Percentiles rank a stretch among this genome's conserved stretches.
phyloP scores from a whole-genome alignment of 495 filamentous ascomycete genomes.

The Penicillium chermesinum region DNA sequence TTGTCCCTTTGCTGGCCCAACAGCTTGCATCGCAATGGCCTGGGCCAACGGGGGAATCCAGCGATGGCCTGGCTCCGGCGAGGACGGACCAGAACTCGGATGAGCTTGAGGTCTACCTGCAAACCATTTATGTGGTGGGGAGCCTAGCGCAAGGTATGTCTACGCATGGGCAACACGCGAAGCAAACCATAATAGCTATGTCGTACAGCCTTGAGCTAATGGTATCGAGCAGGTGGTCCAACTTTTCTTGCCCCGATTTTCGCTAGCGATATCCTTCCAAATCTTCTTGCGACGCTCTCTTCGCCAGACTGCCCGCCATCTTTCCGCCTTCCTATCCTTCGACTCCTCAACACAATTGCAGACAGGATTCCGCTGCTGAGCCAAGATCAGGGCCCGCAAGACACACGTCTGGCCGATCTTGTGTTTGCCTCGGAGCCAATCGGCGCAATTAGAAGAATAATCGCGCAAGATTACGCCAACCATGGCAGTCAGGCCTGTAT shows the following conservation, averaged over 20 bases:
- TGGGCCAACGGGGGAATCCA: too few species aligned
- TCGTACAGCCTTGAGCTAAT: constrained; percentile 14
- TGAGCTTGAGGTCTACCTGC: constrained; percentile 64
- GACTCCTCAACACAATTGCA: constrained; percentile 66
- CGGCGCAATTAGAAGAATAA: constrained; percentile 54
- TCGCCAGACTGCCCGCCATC: constrained; percentile 58
- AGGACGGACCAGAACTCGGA: constrained; percentile 32
- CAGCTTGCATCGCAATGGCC: constrained; percentile 45
- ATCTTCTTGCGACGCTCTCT: constrained; percentile 62
- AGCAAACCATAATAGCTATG: too few species aligned
- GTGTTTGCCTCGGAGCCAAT: constrained; percentile 60
- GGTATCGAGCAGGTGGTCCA: constrained; percentile 60
- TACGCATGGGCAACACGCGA: too few species aligned
- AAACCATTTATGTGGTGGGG: constrained; percentile 73
- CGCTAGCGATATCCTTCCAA: constrained; percentile 56
- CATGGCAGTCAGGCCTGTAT: constrained; percentile 59
- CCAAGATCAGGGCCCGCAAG: constrained; percentile 37
- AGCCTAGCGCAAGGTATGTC: constrained; percentile 77
- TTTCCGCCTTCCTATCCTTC: constrained; percentile 67
- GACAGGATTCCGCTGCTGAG: constrained; percentile 55
- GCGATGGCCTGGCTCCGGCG: too few species aligned
- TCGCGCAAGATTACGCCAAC: constrained; percentile 52
- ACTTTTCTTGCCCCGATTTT: constrained; percentile 71
- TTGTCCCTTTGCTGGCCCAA: constrained; percentile 62
- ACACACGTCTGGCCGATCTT: constrained; percentile 52